Conservation (phyloP, 2,329 filamentous ascomycete species). For the Trichoderma sp. region DNA sequence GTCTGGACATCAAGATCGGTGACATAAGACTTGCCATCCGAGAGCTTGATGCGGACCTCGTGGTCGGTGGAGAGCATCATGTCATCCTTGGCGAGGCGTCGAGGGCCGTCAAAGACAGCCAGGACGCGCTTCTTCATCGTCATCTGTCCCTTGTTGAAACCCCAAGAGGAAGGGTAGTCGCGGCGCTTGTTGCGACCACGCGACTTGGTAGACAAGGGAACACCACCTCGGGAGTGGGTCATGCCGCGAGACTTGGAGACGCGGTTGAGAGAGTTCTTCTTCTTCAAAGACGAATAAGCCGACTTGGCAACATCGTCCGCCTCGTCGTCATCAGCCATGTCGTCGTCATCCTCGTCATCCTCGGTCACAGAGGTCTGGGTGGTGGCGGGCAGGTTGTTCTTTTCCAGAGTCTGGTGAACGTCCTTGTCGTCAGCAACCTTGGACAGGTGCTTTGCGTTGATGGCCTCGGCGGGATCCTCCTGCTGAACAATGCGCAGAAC, state of each 20-base stretch:
- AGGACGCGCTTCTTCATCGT: constrained; percentile 97
- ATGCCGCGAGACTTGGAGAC: constrained; percentile 68
- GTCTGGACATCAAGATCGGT: constrained; percentile 94
- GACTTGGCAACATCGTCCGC: constrained; percentile 40
- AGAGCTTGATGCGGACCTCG: constrained; percentile 82
- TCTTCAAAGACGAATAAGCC: constrained; percentile 41
- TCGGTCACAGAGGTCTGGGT: constrained; percentile 41
- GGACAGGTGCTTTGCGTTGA: constrained; percentile 65
- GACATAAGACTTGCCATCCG: constrained; percentile 74
- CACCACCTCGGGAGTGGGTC: constrained; percentile 75
- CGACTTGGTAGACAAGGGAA: constrained; percentile 54
- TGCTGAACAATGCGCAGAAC: constrained; percentile 70
- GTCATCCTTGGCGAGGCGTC: constrained; percentile 93
- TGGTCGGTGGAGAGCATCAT: constrained; percentile 97
- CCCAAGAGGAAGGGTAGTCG: constrained; percentile 93
- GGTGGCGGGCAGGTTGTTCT: constrained; percentile 56
- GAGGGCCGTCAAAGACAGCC: constrained; percentile 84
- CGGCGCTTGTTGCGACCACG: constrained; percentile 85
- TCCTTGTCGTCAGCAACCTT: constrained; percentile 64
- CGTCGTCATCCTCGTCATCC: constrained; percentile 54
- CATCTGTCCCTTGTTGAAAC: constrained; percentile 88
- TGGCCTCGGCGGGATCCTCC: constrained; percentile 66
- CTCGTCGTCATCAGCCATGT: constrained; percentile 54
- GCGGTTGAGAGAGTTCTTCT: constrained; percentile 54
- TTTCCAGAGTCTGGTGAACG: constrained; percentile 61